Conservation (phyloP, 2,329 filamentous ascomycete genomes). For the Talaromyces sp. region DNA sequence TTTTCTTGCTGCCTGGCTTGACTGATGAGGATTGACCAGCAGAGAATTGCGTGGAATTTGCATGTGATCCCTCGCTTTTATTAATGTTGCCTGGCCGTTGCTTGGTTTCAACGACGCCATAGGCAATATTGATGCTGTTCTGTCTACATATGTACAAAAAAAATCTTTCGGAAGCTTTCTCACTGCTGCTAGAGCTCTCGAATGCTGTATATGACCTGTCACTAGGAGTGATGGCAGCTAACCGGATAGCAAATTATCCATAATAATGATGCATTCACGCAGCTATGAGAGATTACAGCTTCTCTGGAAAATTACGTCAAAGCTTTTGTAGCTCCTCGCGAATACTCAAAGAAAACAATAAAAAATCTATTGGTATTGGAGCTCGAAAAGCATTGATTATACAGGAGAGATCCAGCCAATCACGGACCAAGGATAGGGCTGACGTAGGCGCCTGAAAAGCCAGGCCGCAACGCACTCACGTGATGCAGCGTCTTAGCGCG, state of each 20-base stretch:
- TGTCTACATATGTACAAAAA: background rate
- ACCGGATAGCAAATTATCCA: no score
- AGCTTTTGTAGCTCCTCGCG: background rate
- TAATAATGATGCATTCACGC: background rate
- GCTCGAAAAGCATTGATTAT: background rate
- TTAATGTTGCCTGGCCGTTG: background rate
- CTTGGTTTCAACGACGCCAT: background rate
- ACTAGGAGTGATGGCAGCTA: background rate
- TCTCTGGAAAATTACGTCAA: background rate
- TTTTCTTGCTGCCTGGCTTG: background rate
- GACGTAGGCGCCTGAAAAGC: slow-evolving; percentile 1
- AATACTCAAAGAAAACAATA: background rate
- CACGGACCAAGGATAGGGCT: background rate
- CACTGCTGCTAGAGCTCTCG: background rate
- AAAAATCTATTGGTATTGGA: background rate
- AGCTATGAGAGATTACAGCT: background rate
- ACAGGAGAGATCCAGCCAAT: background rate
- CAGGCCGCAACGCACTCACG: slow-evolving; percentile 6
- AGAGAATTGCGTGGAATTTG: background rate
- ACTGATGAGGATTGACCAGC: background rate
- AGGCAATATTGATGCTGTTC: slow-evolving; percentile 5
- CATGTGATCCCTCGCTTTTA: background rate
- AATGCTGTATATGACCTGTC: background rate
- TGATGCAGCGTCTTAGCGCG: slow-evolving; percentile 14
- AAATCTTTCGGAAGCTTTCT: background rate